Conservation (phyloP, 140 eudicot genomes). For the Flaveria floridana region DNA sequence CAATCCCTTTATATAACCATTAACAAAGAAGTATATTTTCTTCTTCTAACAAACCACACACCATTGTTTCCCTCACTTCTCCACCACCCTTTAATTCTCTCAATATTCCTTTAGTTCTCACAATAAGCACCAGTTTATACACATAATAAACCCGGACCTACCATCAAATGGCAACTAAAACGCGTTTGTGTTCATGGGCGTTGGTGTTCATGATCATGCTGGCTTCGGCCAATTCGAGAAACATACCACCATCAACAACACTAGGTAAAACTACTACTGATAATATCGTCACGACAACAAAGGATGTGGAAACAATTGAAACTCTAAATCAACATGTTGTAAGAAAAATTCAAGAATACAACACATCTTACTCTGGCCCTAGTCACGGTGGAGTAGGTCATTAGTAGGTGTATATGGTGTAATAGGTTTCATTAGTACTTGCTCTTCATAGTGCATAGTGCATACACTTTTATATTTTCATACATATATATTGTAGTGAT, state of each 20-base stretch:
- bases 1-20: constrained; percentile 17
- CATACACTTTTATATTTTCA: neutral
- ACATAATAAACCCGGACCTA: constrained; percentile 20
- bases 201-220: constrained; percentile 40
- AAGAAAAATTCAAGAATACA: constrained; percentile 30
- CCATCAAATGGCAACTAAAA: constrained; percentile 25
- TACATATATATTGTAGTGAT: neutral
- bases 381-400: constrained; percentile 36
- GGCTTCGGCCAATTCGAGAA: constrained; percentile 26
- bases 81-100: constrained; percentile 35
- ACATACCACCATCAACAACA: constrained; percentile 23
- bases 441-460: neutral
- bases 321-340: neutral
- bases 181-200: constrained; percentile 13
- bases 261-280: neutral
- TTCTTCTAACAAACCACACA: constrained; percentile 29
- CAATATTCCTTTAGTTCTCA: constrained; percentile 24
- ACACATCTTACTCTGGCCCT: constrained; percentile 38
- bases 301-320: neutral
- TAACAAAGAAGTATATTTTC: constrained; percentile 27
- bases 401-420: constrained; percentile 11
- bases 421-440: neutral
- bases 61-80: constrained; percentile 29
- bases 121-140: constrained; percentile 16
- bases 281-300: neutral